These are phyloP conservation scores for Psidium friedrichsthalianum DNA, from an alignment of 345 rosid species.

Conservation along the genomic window DNA sequence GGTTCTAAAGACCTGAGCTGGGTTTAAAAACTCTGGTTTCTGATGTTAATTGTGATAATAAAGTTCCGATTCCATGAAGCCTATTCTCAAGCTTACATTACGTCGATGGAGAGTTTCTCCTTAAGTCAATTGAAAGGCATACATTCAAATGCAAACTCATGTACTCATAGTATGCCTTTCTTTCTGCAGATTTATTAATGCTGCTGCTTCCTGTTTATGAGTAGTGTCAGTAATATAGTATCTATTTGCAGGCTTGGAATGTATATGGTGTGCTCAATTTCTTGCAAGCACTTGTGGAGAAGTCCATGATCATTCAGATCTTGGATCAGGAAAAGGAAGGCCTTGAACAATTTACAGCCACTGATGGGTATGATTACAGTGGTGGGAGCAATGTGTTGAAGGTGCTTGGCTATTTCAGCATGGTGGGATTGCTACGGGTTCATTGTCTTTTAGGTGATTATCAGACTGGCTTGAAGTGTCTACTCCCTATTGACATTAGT, in stretches of 20 bases:
- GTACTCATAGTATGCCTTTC: background rate
- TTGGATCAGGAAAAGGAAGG: constrained; percentile 93
- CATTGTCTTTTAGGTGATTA: constrained; percentile 96
- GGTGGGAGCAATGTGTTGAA: constrained; percentile 98
- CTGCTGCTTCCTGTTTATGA: background rate
- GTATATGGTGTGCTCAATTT: constrained; percentile 96
- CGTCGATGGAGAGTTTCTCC: background rate
- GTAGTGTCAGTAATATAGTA: background rate
- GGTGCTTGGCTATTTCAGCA: constrained; percentile 95
- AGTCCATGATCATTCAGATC: constrained; percentile 74
- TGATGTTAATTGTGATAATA: background rate
- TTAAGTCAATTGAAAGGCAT: background rate
- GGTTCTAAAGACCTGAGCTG: background rate
- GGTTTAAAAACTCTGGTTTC: background rate
- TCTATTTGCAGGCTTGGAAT: constrained; percentile 68
- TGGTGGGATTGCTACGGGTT: constrained; percentile 91
- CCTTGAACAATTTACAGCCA: constrained; percentile 84
- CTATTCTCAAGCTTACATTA: background rate
- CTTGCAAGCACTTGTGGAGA: constrained; percentile 97
- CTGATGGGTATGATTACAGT: constrained; percentile 90
- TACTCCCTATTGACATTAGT: constrained; percentile 84
- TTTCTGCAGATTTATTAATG: background rate
- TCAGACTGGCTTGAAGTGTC: constrained; percentile 88
- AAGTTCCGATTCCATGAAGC: background rate
- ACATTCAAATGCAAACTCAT: background rate